phyloP scores from a whole-genome alignment of 2,329 filamentous ascomycete genomes.

The Cladophialophora carrionii region DNA sequence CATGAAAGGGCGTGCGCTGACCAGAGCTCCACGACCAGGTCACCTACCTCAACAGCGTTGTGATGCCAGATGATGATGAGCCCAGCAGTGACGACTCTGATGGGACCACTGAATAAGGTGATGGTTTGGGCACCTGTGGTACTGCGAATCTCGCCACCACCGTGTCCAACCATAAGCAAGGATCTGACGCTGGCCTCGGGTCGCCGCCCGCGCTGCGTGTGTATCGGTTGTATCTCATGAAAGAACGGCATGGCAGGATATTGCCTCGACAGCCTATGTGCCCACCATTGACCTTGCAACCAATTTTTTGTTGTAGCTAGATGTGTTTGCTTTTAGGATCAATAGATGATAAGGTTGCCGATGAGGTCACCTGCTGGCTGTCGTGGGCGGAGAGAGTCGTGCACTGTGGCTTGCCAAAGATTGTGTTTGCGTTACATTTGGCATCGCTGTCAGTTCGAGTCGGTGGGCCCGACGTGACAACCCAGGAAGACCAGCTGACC shows the following conservation, averaged over 20 bases:
- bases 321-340: background rate
- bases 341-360: background rate
- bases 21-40: slow-evolving; percentile 53
- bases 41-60: slow-evolving; percentile 70
- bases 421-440: background rate
- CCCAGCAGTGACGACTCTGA: slow-evolving; percentile 30
- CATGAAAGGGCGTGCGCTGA: slow-evolving; percentile 5
- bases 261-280: background rate
- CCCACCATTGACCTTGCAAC: background rate
- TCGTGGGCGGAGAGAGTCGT: background rate
- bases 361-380: background rate
- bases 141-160: slow-evolving; percentile 10
- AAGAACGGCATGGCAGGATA: background rate
- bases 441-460: background rate
- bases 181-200: too few relatives aligned
- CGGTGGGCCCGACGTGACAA: background rate
- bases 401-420: background rate
- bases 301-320: background rate
- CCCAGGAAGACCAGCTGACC: background rate
- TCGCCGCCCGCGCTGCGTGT: background rate
- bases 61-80: slow-evolving; percentile 68
- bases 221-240: background rate
- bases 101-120: slow-evolving; percentile 23
- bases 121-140: slow-evolving; percentile 11
- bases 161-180: background rate